Evolutionary conservation across 352 stramenopile genomes (phyloP).

Genomic region (Bremia lactucae): DNA sequence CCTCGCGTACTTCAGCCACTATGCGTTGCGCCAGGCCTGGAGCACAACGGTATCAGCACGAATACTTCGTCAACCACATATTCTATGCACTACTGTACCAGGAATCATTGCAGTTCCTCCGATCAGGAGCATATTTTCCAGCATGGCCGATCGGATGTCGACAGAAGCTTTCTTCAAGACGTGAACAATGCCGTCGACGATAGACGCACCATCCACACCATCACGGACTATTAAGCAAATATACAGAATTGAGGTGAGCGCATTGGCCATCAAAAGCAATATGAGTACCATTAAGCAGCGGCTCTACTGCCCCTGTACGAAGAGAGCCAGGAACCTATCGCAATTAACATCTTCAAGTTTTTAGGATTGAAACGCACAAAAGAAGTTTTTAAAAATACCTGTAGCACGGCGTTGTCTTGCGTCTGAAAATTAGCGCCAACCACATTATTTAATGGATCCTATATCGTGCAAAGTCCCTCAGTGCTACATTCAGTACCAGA

Average conservation of each 20-base stretch:
- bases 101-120: constrained; percentile 72
- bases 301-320: constrained; percentile 32
- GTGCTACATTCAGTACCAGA: not conserved
- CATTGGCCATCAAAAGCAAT: no score
- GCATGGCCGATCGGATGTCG: constrained; percentile 49
- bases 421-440: constrained; percentile 40
- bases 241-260: no score
- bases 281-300: constrained; percentile 33
- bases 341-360: no score
- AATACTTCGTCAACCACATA: not conserved
- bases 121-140: constrained; percentile 68
- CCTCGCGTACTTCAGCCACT: constrained; percentile 30
- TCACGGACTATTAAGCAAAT: no score
- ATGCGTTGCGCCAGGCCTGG: constrained; percentile 47
- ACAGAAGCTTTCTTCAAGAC: constrained; percentile 46
- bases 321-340: constrained; percentile 29
- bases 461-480: not conserved
- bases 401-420: constrained; percentile 22
- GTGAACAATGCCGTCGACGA: constrained; percentile 46
- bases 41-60: not conserved
- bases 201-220: constrained; percentile 27
- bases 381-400: constrained; percentile 14
- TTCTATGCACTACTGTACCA: constrained; percentile 17
- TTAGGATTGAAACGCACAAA: not conserved
- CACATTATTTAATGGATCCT: constrained; percentile 28